phyloP scores from a whole-genome alignment of 1,139 yeast species.

The Suhomyces bokatorum region DNA sequence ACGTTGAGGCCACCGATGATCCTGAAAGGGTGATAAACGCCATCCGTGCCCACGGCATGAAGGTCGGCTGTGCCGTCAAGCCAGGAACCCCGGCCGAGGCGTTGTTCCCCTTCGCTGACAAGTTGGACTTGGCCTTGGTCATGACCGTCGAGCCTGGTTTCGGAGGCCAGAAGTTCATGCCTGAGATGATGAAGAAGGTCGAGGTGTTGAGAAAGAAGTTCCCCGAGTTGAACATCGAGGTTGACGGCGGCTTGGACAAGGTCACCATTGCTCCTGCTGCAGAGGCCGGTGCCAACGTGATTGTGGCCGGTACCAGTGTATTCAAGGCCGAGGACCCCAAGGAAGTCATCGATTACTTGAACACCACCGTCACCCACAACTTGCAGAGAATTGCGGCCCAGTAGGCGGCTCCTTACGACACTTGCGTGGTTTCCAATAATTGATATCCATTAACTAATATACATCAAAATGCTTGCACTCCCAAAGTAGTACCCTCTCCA shows the following conservation, averaged over 20 bases:
- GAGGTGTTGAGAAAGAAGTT: constrained; percentile 66
- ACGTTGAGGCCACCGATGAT: constrained; percentile 87
- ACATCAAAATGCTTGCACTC: constrained; percentile 57
- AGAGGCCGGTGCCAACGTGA: constrained; percentile 93
- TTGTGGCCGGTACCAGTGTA: constrained; percentile 96
- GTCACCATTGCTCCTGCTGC: constrained; percentile 85
- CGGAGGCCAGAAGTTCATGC: constrained; percentile 97
- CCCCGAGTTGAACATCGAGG: constrained; percentile 86
- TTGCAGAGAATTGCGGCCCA: constrained; percentile 1
- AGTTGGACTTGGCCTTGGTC: constrained; percentile 87
- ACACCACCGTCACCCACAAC: constrained; percentile 50
- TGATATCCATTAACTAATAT: constrained; percentile 12
- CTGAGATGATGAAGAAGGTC: constrained; percentile 95
- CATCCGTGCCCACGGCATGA: constrained; percentile 80
- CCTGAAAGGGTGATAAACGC: constrained; percentile 73
- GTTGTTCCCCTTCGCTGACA: constrained; percentile 70
- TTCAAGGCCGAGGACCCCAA: constrained; percentile 80
- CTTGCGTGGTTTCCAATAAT: background rate
- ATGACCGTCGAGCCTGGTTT: constrained; percentile 99
- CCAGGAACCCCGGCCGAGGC: constrained; percentile 92
- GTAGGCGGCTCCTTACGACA: background rate
- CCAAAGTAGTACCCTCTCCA: constrained; percentile 83
- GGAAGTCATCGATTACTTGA: constrained; percentile 67
- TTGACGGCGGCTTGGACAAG: constrained; percentile 93
- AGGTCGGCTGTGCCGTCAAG: constrained; percentile 91